Percentiles rank a stretch among this genome's conserved stretches.
Conservation (phyloP, 352 stramenopile species). For the Blastocystis sp. region DNA sequence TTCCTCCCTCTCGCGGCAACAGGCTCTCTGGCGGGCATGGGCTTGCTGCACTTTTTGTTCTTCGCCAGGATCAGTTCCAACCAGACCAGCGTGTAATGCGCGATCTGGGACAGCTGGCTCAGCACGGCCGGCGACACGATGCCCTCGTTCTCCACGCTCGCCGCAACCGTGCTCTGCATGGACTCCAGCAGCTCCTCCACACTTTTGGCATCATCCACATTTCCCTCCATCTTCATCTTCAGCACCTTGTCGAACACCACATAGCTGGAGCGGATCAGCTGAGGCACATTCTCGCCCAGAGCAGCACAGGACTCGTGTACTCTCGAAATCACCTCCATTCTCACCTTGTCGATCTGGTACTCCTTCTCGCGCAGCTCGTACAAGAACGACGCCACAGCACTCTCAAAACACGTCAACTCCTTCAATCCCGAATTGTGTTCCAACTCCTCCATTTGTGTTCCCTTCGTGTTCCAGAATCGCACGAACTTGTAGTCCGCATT, state of each 20-base stretch:
- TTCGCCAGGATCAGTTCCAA: not conserved
- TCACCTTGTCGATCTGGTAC: not conserved
- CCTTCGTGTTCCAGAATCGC: not conserved
- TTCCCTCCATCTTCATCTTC: not conserved
- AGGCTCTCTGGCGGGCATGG: not conserved
- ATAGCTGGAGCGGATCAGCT: not conserved
- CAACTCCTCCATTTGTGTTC: slow-evolving; percentile 16
- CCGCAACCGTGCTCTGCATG: not conserved
- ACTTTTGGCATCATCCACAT: not conserved
- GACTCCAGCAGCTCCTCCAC: not conserved
- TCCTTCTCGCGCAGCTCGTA: not conserved
- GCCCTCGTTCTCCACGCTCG: not conserved
- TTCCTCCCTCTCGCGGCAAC: not conserved
- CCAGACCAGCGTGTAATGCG: slow-evolving; percentile 4
- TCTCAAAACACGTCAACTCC: not conserved
- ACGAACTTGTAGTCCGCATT: slow-evolving; percentile 45
- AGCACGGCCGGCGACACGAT: not conserved
- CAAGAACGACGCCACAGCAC: not conserved
- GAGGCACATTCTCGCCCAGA: not conserved
- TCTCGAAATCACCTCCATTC: not conserved
- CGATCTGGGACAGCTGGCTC: slow-evolving; percentile 3
- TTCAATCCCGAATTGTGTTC: not conserved
- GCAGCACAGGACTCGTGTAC: not conserved
- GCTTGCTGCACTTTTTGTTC: slow-evolving; percentile 46
- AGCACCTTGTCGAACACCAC: not conserved